Conservation (phyloP, 1,284 basidiomycete genomes). For the Sphaerobolus stellatus region DNA sequence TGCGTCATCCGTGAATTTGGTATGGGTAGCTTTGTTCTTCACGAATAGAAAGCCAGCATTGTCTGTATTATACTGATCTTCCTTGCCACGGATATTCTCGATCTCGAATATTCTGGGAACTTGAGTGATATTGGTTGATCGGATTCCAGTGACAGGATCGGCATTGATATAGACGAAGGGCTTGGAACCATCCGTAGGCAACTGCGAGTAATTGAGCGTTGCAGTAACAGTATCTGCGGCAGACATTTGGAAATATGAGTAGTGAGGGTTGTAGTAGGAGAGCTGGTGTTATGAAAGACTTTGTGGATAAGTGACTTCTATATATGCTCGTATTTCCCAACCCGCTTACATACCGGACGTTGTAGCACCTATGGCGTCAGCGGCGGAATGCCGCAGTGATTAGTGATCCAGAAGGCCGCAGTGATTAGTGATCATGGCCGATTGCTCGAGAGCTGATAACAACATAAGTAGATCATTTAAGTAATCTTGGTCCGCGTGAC, state of each 20-base stretch:
- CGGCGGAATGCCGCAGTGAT: background rate
- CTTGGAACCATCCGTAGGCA: constrained; percentile 33
- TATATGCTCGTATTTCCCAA: background rate
- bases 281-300: background rate
- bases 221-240: constrained; percentile 8
- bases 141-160: constrained; percentile 22
- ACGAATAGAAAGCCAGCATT: constrained; percentile 56
- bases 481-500: too few species aligned
- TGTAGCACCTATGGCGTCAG: background rate
- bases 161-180: constrained; percentile 29
- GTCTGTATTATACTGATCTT: constrained; percentile 48
- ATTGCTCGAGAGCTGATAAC: too few species aligned
- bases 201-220: constrained; percentile 30
- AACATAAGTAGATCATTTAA: too few species aligned
- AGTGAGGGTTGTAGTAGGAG: background rate
- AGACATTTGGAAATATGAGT: background rate
- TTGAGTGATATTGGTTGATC: constrained; percentile 14
- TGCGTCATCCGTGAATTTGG: constrained; percentile 44
- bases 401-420: too few species aligned
- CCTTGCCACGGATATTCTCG: constrained; percentile 57
- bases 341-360: too few species aligned
- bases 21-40: constrained; percentile 42
- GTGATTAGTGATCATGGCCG: too few species aligned
- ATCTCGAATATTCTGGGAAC: constrained; percentile 38
- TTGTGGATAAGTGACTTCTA: background rate